Base-by-base conservation (phyloP, 2,329 filamentous ascomycete genomes). In the Chaetomium sp. region DNA sequence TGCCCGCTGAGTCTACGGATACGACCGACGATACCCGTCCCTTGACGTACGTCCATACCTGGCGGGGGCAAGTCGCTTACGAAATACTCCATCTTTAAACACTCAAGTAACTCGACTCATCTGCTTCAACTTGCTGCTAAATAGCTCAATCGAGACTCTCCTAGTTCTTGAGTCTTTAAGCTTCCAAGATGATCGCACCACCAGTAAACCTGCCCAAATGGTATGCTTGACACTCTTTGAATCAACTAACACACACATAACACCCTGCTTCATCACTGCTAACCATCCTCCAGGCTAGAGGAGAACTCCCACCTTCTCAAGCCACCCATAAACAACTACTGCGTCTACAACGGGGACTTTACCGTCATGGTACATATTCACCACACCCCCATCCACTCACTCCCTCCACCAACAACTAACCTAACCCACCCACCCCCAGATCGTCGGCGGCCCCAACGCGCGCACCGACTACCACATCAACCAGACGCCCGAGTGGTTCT, bases 391-490 rank as follows among this genome's bases (percentile, higher is more conserved):
- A 29, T 21, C 57, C 33, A 45, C 35, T 42, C 49, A 54, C 45
- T 16, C 29, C 33, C 10, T 33, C 27, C 53, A 8, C 57, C 13
- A 12, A 6, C 21, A 27, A 12, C 33, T 33, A 4, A 35, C 33
- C 19, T 23, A 4, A 21, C 27, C n/a, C 16, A 5, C 42, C 16
- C 25, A 19, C 3, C 4, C 21, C n/a, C 27, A 75, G 74, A 75
- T 76, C 72, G 93, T 99, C 68, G 95, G 95, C 75, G 95, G 95
- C 13, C 95, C 95, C 73, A 98, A 98, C 78, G 92, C 92, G 67
- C 88, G 95, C 69, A 97, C 93, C 63, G 95, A 98, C 83, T 99
- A 97, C 83, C 95, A 98, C 84, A 94, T 98, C 85, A 98, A 98
- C 83, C 82, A 88, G 72, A 98, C 94, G 0, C 88, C 95, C 13